A percentile compares a stretch with the other conserved stretches of the same genome.
Conservation (phyloP, 78 protist species). For the Pigoraptor vietnamica region DNA sequence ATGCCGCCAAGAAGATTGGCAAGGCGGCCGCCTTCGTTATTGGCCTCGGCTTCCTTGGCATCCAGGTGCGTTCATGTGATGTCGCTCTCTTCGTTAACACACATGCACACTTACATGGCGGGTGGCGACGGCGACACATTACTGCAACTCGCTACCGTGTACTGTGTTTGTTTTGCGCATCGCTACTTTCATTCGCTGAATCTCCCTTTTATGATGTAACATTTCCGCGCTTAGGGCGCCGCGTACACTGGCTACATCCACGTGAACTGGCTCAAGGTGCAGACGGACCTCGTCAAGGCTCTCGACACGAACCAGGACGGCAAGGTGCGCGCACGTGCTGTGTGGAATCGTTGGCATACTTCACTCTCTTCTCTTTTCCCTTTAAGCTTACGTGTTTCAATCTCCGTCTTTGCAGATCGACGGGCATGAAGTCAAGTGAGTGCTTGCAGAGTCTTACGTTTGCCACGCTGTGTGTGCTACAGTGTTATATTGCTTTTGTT, state of each 20-base stretch:
- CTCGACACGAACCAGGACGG: conserved; percentile 12
- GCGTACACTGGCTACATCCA: neutral
- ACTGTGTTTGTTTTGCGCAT: neutral
- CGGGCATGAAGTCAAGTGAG: neutral
- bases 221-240: neutral
- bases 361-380: no score
- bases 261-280: conserved; percentile 13
- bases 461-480: no score
- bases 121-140: no score
- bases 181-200: neutral
- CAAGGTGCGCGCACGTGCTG: neutral
- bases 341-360: no score
- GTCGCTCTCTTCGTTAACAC: no score
- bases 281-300: neutral
- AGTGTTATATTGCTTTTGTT: neutral
- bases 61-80: neutral
- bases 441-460: no score
- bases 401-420: no score
- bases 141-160: no score
- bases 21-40: neutral
- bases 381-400: no score
- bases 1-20: conserved; percentile 1
- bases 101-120: no score
- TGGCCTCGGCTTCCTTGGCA: neutral
- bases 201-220: neutral